Base-by-base conservation (phyloP, 345 rosid species). In the Salix arbutifolia region DNA sequence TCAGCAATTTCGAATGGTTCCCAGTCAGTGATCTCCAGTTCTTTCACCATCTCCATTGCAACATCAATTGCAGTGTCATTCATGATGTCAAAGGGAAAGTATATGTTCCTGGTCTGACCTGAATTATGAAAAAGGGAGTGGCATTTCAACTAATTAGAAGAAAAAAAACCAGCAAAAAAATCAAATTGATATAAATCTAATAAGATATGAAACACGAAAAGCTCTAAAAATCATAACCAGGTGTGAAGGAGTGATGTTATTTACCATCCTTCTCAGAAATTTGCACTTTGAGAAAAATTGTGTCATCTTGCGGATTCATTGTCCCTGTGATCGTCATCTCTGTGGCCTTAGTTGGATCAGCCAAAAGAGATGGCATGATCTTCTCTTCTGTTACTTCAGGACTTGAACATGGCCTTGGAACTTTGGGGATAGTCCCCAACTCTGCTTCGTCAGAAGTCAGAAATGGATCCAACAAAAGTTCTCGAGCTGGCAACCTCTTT, bases 31-130 rank as follows among this genome's bases (percentile, higher is more conserved):
- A 95, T 95, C 70, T 90, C 93, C 81, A 95, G 76, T 81, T 91
- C 96, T 70, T 89, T 89, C 77, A 95, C 97, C 99, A 95, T 95
- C 85, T 95, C 99, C 79, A 85, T 30, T 1, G 98, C 99, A 25
- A 95, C 99, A 65, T 90, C 92, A 3, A 83, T 80, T 16, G 99
- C 84, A 40, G 94, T 93, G 82, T 95, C 99, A 2, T 85, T 90
- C 75, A 80, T 67, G 38, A 89, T 86, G 83, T 91, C 90, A 67
- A 89, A 95, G 1, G 96, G 94, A 80, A 95, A 95, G 85, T 89
- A 87, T 67, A 95, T 89, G 84, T 95, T 95, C 82, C 94, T 90
- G 53, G 87, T 86, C 66, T 78, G 85, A 79, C 96, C 98, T 95
- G 92, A 72, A 78, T 5, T 52, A 46, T 14, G 52, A 46, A 46